A percentile compares a stretch with the other conserved stretches of the same genome.
Conservation (phyloP, 257 asterid species). For the Leptodermis oblonga region DNA sequence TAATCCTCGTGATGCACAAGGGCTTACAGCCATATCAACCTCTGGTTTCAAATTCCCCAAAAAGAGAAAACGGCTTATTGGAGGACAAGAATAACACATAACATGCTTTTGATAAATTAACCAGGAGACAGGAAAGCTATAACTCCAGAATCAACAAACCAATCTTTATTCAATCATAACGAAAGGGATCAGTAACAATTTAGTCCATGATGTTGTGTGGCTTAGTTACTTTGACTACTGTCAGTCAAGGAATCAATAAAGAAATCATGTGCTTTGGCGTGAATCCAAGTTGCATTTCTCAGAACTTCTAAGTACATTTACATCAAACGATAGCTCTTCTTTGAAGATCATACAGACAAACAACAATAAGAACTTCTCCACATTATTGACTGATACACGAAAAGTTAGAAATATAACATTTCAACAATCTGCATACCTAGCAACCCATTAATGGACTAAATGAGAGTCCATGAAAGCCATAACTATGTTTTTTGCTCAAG, state of each 20-base stretch:
- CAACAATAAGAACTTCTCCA: background rate
- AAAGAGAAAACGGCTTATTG: background rate
- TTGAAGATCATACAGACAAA: background rate
- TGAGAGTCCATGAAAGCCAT: background rate
- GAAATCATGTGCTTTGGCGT: background rate
- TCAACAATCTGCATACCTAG: background rate
- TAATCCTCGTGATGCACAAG: background rate
- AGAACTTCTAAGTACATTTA: background rate
- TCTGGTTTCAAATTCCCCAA: background rate
- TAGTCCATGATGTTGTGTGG: too few species aligned
- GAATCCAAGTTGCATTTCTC: background rate
- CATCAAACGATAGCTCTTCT: background rate
- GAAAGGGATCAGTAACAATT: too few species aligned
- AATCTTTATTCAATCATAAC: background rate
- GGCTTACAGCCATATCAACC: background rate
- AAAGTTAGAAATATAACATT: background rate
- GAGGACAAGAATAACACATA: background rate
- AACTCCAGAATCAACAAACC: background rate
- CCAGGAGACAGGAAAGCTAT: background rate
- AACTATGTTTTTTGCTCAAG: background rate
- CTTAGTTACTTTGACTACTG: too few species aligned
- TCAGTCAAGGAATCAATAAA: too few species aligned
- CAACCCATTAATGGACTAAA: background rate
- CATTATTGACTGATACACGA: background rate
- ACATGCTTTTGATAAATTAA: background rate